These are phyloP conservation scores for Solanum piurae DNA, from an alignment of 257 asterid genomes.

Conservation along the genomic window DNA sequence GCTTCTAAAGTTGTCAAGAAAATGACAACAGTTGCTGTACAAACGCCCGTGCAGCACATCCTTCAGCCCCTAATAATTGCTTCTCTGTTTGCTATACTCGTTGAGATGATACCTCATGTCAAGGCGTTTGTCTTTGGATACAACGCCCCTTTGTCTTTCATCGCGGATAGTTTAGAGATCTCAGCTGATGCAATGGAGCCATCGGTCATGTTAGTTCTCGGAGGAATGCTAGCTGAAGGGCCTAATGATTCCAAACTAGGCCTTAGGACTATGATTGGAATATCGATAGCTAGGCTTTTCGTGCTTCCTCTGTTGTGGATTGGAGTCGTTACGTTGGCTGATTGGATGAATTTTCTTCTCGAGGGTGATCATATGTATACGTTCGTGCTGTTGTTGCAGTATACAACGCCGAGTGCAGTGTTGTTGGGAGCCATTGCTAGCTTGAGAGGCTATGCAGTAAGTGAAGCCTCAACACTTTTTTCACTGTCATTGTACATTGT, in stretches of 20 bases:
- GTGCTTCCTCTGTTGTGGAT: conserved; percentile 63
- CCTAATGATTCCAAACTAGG: conserved; percentile 75
- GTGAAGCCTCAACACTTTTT: conserved; percentile 73
- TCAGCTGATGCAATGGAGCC: conserved; percentile 85
- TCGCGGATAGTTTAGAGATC: conserved; percentile 71
- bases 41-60: conserved; percentile 54
- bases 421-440: conserved; percentile 86
- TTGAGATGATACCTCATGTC: conserved; percentile 67
- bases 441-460: conserved; percentile 75
- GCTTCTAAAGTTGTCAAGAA: conserved; percentile 63
- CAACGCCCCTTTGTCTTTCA: conserved; percentile 52
- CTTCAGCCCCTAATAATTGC: conserved; percentile 87
- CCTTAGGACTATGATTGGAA: conserved; percentile 47
- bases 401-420: conserved; percentile 76
- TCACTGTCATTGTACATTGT: conserved; percentile 56
- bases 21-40: conserved; percentile 63
- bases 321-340: conserved; percentile 47
- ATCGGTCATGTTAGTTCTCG: conserved; percentile 70
- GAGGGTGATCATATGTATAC: conserved; percentile 59
- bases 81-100: conserved; percentile 49
- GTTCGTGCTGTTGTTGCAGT: conserved; percentile 76
- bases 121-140: conserved; percentile 53
- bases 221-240: conserved; percentile 94
- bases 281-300: conserved; percentile 56
- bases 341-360: conserved; percentile 29